These are phyloP conservation scores for Neofusicoccum umdonicola DNA, from an alignment of 2,329 filamentous ascomycete species.

Conservation along the genomic window DNA sequence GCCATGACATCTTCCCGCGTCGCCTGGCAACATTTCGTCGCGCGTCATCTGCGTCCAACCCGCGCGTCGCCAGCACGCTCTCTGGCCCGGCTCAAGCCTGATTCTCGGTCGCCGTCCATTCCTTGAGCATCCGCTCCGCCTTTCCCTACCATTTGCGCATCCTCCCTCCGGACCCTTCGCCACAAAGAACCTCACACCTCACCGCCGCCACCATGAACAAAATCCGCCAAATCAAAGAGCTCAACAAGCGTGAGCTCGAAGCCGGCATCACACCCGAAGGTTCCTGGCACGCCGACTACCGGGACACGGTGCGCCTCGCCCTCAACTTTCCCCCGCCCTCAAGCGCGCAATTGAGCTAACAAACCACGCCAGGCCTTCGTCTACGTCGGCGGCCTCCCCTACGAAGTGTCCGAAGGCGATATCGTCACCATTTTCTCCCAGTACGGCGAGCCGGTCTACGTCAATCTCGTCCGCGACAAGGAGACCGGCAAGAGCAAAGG, in stretches of 20 bases:
- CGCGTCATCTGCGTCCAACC: background rate
- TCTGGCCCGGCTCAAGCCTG: background rate
- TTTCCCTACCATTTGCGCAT: too few relatives aligned
- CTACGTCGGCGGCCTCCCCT: slow-evolving; percentile 92
- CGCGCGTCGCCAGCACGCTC: background rate
- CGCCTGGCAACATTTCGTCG: background rate
- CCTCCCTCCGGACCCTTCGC: background rate
- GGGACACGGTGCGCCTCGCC: slow-evolving; percentile 61
- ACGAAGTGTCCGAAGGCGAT: slow-evolving; percentile 91
- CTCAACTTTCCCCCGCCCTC: too few relatives aligned
- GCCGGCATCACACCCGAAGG: slow-evolving; percentile 80
- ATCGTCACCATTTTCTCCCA: slow-evolving; percentile 96
- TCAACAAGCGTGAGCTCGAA: slow-evolving; percentile 94
- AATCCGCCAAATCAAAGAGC: slow-evolving; percentile 84
- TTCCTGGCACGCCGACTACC: slow-evolving; percentile 97
- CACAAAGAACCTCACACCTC: background rate
- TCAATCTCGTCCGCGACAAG: slow-evolving; percentile 90
- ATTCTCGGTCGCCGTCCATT: background rate
- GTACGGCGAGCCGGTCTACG: slow-evolving; percentile 89
- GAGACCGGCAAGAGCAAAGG: slow-evolving; percentile 94
- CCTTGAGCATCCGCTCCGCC: background rate
- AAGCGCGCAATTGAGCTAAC: background rate
- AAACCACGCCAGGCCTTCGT: slow-evolving; percentile 64
- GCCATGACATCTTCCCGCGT: slow-evolving; percentile 2
- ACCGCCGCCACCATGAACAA: slow-evolving; percentile 70